phyloP scores from a whole-genome alignment of 257 asterid genomes.

The Euphrasia confusa region DNA sequence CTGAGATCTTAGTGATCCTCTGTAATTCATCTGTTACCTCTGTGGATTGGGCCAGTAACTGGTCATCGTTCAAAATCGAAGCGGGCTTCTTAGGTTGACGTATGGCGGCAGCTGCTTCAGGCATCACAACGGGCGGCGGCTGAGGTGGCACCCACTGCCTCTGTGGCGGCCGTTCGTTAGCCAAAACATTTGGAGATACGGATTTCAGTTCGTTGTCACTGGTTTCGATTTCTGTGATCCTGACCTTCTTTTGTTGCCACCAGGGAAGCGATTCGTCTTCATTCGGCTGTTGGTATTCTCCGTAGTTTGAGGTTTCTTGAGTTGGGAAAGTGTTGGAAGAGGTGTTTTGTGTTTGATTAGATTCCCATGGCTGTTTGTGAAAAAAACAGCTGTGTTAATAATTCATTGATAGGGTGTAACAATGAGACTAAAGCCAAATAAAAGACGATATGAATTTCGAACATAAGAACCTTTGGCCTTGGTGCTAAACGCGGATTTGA shows the following conservation, averaged over 20 bases:
- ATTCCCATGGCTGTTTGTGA: conserved; percentile 87
- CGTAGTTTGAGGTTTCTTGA: conserved; percentile 39
- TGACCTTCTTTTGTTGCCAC: conserved; percentile 56
- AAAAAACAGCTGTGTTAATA: conserved; percentile 23
- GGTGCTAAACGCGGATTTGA: conserved; percentile 67
- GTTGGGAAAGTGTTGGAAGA: conserved; percentile 34
- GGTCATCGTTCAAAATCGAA: conserved; percentile 46
- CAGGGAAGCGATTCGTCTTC: conserved; percentile 48
- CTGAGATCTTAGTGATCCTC: conserved; percentile 63
- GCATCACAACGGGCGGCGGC: conserved; percentile 91
- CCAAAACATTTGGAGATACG: conserved; percentile 29
- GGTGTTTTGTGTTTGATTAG: conserved; percentile 45
- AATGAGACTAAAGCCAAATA: background rate
- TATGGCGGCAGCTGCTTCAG: conserved; percentile 93
- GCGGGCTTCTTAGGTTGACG: conserved; percentile 75
- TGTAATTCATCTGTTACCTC: conserved; percentile 59
- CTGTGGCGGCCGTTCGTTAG: conserved; percentile 43
- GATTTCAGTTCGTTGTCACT: conserved; percentile 36
- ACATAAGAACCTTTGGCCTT: conserved; percentile 69
- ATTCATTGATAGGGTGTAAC: background rate
- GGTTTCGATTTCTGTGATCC: conserved; percentile 60
- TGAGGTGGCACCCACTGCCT: conserved; percentile 95
- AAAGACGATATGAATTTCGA: background rate
- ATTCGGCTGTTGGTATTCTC: conserved; percentile 36
- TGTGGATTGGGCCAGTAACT: conserved; percentile 44